These are phyloP conservation scores for Apostasia shenzhenica DNA, from an alignment of 106 monocot genomes.

Conservation along the genomic window DNA sequence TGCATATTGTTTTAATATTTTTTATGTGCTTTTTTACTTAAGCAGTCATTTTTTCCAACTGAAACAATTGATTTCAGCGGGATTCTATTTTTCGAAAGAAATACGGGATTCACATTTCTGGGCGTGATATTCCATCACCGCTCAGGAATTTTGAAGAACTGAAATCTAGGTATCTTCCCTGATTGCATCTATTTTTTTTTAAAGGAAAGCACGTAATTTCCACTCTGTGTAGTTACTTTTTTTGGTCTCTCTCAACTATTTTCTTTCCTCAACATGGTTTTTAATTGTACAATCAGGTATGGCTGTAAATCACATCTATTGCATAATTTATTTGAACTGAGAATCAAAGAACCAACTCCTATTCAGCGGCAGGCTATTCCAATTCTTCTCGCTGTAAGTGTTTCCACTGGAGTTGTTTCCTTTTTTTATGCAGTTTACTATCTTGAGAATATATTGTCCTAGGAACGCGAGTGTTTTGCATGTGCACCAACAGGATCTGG, in stretches of 20 bases:
- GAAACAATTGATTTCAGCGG: slow-evolving; percentile 24
- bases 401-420: slow-evolving; percentile 5
- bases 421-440: neutral
- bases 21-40: neutral
- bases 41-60: neutral
- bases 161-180: slow-evolving; percentile 46
- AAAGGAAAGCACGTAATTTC: neutral
- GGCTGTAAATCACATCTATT: slow-evolving; percentile 73
- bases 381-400: slow-evolving; percentile 75
- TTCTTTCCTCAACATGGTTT: neutral
- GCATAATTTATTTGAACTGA: slow-evolving; percentile 58
- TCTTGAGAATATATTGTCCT: slow-evolving; percentile 5
- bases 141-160: slow-evolving; percentile 69
- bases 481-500: slow-evolving; percentile 99
- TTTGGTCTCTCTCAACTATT: neutral
- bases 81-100: slow-evolving; percentile 70
- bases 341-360: slow-evolving; percentile 90
- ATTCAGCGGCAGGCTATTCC: slow-evolving; percentile 99
- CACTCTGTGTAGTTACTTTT: neutral
- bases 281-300: slow-evolving; percentile 39
- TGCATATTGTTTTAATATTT: neutral
- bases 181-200: neutral
- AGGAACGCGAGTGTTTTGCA: slow-evolving; percentile 95
- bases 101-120: slow-evolving; percentile 80
- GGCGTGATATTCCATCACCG: slow-evolving; percentile 57